Conservation (phyloP, 208 protist species). For the Acanthamoeba triangularis region DNA sequence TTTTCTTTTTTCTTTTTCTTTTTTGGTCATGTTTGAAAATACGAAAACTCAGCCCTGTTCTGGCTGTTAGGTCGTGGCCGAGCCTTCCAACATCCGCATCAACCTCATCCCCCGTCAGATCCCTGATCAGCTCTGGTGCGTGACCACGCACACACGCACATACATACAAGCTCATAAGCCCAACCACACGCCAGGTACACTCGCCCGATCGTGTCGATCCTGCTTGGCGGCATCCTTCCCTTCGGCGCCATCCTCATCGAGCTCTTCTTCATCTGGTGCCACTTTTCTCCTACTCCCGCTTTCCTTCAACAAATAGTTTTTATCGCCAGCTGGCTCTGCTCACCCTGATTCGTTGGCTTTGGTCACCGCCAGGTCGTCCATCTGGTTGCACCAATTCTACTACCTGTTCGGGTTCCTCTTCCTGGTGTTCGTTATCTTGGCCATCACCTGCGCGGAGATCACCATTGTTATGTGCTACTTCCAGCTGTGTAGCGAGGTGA, state of each 20-base stretch:
- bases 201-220: slow-evolving; percentile 89
- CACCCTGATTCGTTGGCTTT: background rate
- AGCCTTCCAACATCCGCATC: slow-evolving; percentile 93
- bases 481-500: slow-evolving; percentile 95
- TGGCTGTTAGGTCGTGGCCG: slow-evolving; percentile 78
- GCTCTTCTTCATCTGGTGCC: slow-evolving; percentile 98
- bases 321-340: background rate
- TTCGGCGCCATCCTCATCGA: slow-evolving; percentile 99
- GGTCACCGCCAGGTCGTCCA: slow-evolving; percentile 78
- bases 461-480: slow-evolving; percentile 99
- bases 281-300: background rate
- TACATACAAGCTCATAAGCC: too few relatives aligned
- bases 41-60: too few relatives aligned
- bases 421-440: slow-evolving; percentile 97
- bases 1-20: too few relatives aligned
- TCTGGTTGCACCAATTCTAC: slow-evolving; percentile 98
- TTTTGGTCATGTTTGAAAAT: too few relatives aligned
- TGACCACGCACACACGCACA: too few relatives aligned
- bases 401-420: slow-evolving; percentile 99
- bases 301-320: background rate
- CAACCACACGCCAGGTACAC: slow-evolving; percentile 89
- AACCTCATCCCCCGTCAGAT: slow-evolving; percentile 98
- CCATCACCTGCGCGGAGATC: slow-evolving; percentile 97
- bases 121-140: slow-evolving; percentile 91
- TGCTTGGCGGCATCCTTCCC: slow-evolving; percentile 97